Evolutionary conservation across 2,329 filamentous ascomycete species (phyloP).

Genomic region (Botrytis byssoidea): DNA sequence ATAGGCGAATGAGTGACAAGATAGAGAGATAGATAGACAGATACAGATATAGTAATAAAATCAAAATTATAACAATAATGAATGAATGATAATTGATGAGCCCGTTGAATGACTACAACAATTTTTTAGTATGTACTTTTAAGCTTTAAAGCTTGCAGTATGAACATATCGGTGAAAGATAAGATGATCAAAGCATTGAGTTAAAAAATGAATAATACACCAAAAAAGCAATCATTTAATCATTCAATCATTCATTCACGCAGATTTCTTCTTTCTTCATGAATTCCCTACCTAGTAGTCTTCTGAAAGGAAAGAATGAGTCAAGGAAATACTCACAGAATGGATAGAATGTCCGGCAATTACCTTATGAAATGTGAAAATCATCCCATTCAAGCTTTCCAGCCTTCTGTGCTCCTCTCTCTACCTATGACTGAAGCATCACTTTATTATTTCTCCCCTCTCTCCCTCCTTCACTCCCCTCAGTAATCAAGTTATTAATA

Average conservation of each 20-base stretch:
- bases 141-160: background rate
- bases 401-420: background rate
- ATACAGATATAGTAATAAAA: background rate
- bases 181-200: background rate
- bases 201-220: background rate
- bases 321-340: background rate
- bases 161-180: constrained; percentile 1
- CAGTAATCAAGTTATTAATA: background rate
- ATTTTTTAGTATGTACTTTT: background rate
- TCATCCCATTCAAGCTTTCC: background rate
- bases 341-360: background rate
- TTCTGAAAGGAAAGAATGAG: background rate
- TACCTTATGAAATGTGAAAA: background rate
- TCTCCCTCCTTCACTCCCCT: background rate
- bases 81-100: background rate
- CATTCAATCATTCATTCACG: background rate
- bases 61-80: background rate
- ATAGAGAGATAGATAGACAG: background rate
- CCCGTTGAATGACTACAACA: constrained; percentile 16
- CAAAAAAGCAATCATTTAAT: background rate
- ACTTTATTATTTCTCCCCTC: background rate
- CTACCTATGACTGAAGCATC: background rate
- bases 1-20: background rate
- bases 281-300: background rate
- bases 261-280: background rate